These are phyloP conservation scores for Bipolaris oryzae DNA, from an alignment of 2,329 filamentous ascomycete genomes.

Conservation along the genomic window DNA sequence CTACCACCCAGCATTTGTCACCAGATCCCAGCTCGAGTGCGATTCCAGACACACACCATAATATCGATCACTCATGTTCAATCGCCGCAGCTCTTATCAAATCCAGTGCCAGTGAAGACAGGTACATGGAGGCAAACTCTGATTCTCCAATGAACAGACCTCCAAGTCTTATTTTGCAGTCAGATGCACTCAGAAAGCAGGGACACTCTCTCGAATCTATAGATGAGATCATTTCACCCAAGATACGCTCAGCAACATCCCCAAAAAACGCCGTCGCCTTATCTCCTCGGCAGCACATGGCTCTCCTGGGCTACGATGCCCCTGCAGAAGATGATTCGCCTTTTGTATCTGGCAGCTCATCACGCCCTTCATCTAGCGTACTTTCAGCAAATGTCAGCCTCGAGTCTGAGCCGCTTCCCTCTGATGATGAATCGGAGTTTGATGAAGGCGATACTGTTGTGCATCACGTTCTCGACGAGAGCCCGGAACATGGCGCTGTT, in stretches of 20 bases:
- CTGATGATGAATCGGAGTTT: conserved; percentile 39
- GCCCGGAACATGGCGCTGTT: conserved; percentile 4
- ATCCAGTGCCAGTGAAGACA: background rate
- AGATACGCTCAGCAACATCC: background rate
- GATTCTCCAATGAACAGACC: background rate
- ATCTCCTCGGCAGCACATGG: background rate
- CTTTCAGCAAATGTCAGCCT: background rate
- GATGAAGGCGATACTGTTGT: conserved; percentile 46
- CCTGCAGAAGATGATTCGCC: background rate
- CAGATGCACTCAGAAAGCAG: background rate
- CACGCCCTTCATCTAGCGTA: background rate
- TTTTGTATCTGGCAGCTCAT: background rate
- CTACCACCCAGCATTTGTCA: background rate
- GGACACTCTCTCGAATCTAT: conserved; percentile 6
- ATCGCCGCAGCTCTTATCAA: background rate
- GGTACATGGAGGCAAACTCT: background rate
- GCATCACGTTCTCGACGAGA: conserved; percentile 35
- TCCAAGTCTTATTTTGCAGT: background rate
- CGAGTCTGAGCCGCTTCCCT: conserved; percentile 7
- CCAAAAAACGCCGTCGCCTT: background rate
- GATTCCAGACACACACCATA: background rate
- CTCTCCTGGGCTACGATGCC: background rate
- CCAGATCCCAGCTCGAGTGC: background rate
- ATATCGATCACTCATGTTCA: background rate
- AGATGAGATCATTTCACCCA: background rate